Evolutionary conservation across 1,284 basidiomycete species (phyloP), one percentile per base, ranked within the genome.

Genomic region (Lentinula novae-zelandiae): DNA sequence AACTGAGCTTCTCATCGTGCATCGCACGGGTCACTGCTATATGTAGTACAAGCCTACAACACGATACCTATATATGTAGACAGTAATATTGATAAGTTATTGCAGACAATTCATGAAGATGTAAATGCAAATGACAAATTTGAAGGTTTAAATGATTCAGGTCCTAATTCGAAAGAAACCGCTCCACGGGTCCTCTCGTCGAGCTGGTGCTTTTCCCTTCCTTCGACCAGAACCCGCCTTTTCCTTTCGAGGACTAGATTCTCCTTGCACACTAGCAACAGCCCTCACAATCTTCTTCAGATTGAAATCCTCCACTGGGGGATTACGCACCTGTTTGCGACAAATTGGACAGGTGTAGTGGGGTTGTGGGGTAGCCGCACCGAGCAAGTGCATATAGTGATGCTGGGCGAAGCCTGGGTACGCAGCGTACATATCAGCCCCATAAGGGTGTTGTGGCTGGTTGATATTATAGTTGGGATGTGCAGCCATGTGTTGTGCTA

Each of bases 291-390:
- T 63, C 1, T 75, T 71, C 71, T 89, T 90, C 55, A 90, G 67
- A 7, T 76, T 74, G 68, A 82, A 90, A 54, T 80, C 79, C 68
- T 89, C 85, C 0, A 79, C 75, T 0, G 89, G 89, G 27, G 74
- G 77, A 10, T 67, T 73, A 44, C 71, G 70, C 10, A 86, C 78
- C 8, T 68, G 65, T 52, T 76, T 73, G 49, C 89, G 78, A 65
- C 89, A 91, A 3, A 80, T 80, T 1, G 89, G 89, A 60, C 89
- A 91, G 2, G 82, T 83, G 67, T 86, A 90, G 38, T 77, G 67
- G 0, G 84, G 86, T 56, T 66, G 63, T 5, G 67, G 67, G 69
- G 73, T 31, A 39, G 68, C 68, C 5, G 64, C 64, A 27, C 73
- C 61, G 39, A 73, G 65, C 46, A 66, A 63, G 44, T 63, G 65